Evolutionary conservation across 495 filamentous ascomycete genomes (phyloP), one percentile per base, ranked within the genome.

Genomic region (Penicillium fimorum): DNA sequence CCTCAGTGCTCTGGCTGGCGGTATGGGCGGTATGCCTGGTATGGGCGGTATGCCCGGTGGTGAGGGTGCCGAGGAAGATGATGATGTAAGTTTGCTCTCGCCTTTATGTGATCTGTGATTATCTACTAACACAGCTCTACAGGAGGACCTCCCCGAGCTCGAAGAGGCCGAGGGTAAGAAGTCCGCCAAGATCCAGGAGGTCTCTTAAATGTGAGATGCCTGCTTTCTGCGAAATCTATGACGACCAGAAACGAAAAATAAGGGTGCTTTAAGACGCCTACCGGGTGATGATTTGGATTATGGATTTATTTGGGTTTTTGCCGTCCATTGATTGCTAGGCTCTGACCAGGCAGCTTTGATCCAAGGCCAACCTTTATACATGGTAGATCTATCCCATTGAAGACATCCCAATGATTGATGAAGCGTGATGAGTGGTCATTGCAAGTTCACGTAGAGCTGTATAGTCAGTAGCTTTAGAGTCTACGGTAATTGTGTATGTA

Each of bases 111-210:
- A 72, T 29, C 69, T 71, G 62, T 69, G 63, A n/a, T 57, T 62
- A 47, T 62, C 71, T n/a, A 73, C 78, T 71, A 71, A 78, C 43
- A 62, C 66, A 17, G 5, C 11, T 46, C 6, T 69, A 80, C 82
- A 86, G 45, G 84, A 87, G 12, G 84, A 85, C 3, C 81, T 86
- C 73, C 83, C 85, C 40, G 83, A 79, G 57, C 80, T 86, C 33
- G 81, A 84, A 53, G 79, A 79, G 32, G 67, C 64, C 37, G 74
- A 74, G 0, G 37, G 2, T 37, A 72, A 78, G 66, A 65, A 75
- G 67, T 64, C 76, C 11, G 40, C 68, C 56, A 84, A 83, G 76
- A 82, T 84, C 60, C 72, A 84, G 74, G 83, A 85, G 70, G 72
- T 84, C 33, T 74, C 79, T 61, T 83, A 79, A 70, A 67, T 50